phyloP scores from a whole-genome alignment of 2,329 filamentous ascomycete species.

The Xylariomycetidae sp. region DNA sequence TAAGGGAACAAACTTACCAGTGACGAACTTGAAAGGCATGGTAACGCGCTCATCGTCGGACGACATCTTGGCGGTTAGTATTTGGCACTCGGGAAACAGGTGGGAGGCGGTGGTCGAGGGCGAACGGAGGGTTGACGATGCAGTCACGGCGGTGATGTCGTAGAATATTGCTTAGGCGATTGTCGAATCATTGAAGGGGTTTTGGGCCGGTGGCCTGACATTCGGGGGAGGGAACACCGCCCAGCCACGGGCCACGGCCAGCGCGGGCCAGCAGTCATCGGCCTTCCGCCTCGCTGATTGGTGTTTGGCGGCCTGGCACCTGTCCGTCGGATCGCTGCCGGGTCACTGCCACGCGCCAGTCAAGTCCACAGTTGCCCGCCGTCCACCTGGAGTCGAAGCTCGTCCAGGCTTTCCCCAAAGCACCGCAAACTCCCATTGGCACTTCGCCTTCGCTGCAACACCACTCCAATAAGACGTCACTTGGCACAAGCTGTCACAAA shows the following conservation, averaged over 20 bases:
- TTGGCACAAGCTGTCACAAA: too few relatives aligned
- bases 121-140: slow-evolving; percentile 11
- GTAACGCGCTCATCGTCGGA: slow-evolving; percentile 81
- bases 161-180: slow-evolving; percentile 14
- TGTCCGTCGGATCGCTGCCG: too few relatives aligned
- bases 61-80: slow-evolving; percentile 68
- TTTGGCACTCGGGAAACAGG: slow-evolving; percentile 14
- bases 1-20: slow-evolving; percentile 58
- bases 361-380: too few relatives aligned
- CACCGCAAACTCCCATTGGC: too few relatives aligned
- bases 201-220: slow-evolving; percentile 22
- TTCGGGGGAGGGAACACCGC: slow-evolving; percentile 4
- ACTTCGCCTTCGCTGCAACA: too few relatives aligned
- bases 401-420: too few relatives aligned
- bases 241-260: slow-evolving; percentile 13
- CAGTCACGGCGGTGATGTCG: slow-evolving; percentile 27
- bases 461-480: slow-evolving; percentile 1
- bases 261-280: too few relatives aligned
- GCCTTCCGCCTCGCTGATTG: too few relatives aligned
- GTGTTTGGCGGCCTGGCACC: too few relatives aligned
- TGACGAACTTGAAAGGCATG: slow-evolving; percentile 99
- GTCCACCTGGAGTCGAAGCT: too few relatives aligned
- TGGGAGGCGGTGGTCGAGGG: background rate
- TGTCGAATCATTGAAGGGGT: slow-evolving; percentile 18
- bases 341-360: too few relatives aligned